phyloP scores from a whole-genome alignment of 495 filamentous ascomycete species.

The Podospora australis region DNA sequence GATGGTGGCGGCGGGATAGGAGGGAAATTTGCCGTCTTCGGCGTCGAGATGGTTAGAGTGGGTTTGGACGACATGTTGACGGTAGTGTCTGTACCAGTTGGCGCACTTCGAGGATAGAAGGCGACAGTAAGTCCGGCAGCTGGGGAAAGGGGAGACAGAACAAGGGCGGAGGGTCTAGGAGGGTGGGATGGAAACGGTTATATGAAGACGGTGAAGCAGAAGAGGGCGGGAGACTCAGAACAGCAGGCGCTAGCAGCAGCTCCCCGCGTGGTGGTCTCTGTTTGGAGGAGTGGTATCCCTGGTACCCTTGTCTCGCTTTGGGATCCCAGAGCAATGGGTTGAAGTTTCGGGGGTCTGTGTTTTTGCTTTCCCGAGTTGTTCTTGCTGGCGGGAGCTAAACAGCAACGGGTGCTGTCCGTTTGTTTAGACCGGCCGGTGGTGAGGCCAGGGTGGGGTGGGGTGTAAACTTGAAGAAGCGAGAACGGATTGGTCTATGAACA shows the following conservation, averaged over 20 bases:
- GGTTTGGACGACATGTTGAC: constrained; percentile 56
- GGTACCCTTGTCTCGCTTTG: too few species aligned
- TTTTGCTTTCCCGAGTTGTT: constrained; percentile 8
- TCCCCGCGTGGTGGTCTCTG: constrained; percentile 14
- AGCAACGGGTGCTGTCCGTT: constrained; percentile 17
- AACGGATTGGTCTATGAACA: constrained; percentile 3
- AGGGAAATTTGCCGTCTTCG: constrained; percentile 68
- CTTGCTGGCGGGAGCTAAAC: constrained; percentile 6
- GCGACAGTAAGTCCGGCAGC: constrained; percentile 31
- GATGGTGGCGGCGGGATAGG: constrained; percentile 59
- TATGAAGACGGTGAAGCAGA: constrained; percentile 33
- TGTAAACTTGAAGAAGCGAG: not conserved
- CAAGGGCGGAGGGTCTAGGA: constrained; percentile 21
- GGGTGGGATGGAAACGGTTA: constrained; percentile 31
- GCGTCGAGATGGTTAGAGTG: constrained; percentile 66
- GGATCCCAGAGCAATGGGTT: constrained; percentile 24
- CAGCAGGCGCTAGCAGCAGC: constrained; percentile 16
- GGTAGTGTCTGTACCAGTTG: constrained; percentile 24
- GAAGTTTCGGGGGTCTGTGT: constrained; percentile 16
- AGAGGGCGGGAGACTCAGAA: constrained; percentile 16
- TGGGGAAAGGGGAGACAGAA: constrained; percentile 12
- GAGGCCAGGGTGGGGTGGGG: constrained; percentile 23
- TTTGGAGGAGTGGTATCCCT: constrained; percentile 22
- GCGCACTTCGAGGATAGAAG: constrained; percentile 22
- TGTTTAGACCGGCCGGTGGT: constrained; percentile 12